Evolutionary conservation across 495 filamentous ascomycete genomes (phyloP).

Genomic region (Monascus purpureus): DNA sequence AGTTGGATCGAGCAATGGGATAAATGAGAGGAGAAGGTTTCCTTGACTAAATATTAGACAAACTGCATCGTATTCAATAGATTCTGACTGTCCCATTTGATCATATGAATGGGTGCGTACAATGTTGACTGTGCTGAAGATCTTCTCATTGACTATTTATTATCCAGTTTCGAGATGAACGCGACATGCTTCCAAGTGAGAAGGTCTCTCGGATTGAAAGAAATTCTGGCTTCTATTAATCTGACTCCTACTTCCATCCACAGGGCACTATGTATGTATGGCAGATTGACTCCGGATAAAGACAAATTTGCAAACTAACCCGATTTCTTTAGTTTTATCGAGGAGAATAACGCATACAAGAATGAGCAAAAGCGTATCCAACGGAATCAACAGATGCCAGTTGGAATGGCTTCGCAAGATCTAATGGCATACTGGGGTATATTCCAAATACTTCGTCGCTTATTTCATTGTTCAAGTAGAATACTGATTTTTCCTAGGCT

Average conservation of each 20-base stretch:
- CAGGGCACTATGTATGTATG: slow-evolving; percentile 66
- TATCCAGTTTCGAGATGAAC: slow-evolving; percentile 81
- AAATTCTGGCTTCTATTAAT: no score
- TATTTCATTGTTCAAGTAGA: background rate
- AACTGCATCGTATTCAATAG: slow-evolving; percentile 22
- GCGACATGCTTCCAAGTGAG: slow-evolving; percentile 78
- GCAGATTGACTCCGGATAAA: background rate
- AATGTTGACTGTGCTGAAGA: background rate
- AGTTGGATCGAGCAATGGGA: slow-evolving; percentile 1
- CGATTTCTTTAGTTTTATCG: slow-evolving; percentile 57
- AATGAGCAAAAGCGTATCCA: slow-evolving; percentile 39
- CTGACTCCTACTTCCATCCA: no score
- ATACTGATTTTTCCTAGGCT: slow-evolving; percentile 42
- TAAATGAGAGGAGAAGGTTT: no score
- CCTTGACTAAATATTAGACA: background rate
- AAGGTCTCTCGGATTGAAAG: no score
- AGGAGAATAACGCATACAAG: slow-evolving; percentile 70
- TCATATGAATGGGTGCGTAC: slow-evolving; percentile 59
- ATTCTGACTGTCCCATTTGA: slow-evolving; percentile 79
- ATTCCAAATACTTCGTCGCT: background rate
- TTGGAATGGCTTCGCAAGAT: slow-evolving; percentile 46
- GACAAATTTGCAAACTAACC: slow-evolving; percentile 3
- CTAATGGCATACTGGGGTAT: slow-evolving; percentile 53
- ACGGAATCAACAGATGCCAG: slow-evolving; percentile 32
- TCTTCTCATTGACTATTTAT: slow-evolving; percentile 3